Conservation (phyloP, 768 basidiomycete genomes). For the Lactarius vividus region DNA sequence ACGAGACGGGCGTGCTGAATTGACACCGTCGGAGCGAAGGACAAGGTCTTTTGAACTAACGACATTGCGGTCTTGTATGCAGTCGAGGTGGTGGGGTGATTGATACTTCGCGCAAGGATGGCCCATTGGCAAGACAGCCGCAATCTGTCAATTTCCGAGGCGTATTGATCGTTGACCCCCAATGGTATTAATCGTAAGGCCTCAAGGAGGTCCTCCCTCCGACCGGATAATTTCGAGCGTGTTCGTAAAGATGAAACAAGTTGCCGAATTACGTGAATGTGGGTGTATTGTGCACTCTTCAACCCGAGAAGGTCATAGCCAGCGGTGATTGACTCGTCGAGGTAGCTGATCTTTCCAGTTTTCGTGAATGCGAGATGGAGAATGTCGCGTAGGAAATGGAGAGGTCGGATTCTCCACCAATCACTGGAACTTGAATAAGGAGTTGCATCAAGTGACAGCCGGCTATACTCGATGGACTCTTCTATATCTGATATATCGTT, state of each 20-base stretch:
- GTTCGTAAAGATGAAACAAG: not conserved
- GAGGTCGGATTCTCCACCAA: not conserved
- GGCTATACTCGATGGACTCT: not conserved
- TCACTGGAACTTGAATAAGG: not conserved
- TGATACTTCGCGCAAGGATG: not conserved
- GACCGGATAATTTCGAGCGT: not conserved
- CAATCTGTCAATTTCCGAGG: not conserved
- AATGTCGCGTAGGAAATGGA: not conserved
- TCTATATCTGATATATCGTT: not conserved
- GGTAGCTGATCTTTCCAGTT: not conserved
- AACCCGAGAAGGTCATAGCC: not conserved
- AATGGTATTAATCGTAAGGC: not conserved
- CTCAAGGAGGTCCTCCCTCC: not conserved
- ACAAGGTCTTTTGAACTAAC: not conserved
- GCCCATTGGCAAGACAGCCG: not conserved
- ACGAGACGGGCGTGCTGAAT: not conserved
- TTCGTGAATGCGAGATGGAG: not conserved
- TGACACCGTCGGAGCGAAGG: not conserved
- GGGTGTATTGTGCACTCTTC: not conserved
- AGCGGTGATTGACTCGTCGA: not conserved
- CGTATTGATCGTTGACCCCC: not conserved
- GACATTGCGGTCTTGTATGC: not conserved
- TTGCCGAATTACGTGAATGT: rapidly evolving
- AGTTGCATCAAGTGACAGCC: not conserved
- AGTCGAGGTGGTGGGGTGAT: not conserved